Conservation (phyloP, 2,329 filamentous ascomycete species). For the Curvularia sp. region DNA sequence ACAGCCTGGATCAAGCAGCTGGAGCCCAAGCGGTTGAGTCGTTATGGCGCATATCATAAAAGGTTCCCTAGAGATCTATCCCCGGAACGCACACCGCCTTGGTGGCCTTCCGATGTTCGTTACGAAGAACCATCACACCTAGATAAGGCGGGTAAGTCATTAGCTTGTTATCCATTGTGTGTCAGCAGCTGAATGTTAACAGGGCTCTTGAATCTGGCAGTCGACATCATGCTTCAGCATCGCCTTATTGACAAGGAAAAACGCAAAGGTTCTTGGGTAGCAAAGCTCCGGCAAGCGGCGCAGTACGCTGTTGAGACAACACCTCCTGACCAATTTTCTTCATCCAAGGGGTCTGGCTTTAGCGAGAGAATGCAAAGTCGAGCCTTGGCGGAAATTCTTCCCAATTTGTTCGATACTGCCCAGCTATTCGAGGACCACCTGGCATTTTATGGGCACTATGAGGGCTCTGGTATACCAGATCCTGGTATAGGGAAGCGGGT, state of each 20-base stretch:
- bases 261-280: conserved; percentile 35
- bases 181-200: conserved; percentile 9
- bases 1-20: conserved; percentile 43
- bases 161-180: not conserved
- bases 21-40: conserved; percentile 34
- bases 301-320: conserved; percentile 31
- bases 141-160: conserved; percentile 32
- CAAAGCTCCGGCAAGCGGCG: conserved; percentile 32
- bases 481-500: conserved; percentile 30
- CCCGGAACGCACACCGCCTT: conserved; percentile 29
- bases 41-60: conserved; percentile 38
- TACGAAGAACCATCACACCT: conserved; percentile 47
- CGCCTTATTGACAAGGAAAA: conserved; percentile 34
- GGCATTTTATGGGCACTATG: conserved; percentile 32
- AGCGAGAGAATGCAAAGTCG: conserved; percentile 38
- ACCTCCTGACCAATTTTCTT: conserved; percentile 36
- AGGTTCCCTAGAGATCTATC: conserved; percentile 21
- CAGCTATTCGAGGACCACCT: conserved; percentile 41
- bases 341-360: conserved; percentile 32
- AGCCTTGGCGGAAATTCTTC: conserved; percentile 34
- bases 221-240: conserved; percentile 42
- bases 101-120: conserved; percentile 41
- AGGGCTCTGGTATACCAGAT: conserved; percentile 30
- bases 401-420: conserved; percentile 40
- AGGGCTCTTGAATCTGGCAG: conserved; percentile 38